These are phyloP conservation scores for Botryosphaeria dothidea DNA, from an alignment of 2,329 filamentous ascomycete species.

Conservation along the genomic window DNA sequence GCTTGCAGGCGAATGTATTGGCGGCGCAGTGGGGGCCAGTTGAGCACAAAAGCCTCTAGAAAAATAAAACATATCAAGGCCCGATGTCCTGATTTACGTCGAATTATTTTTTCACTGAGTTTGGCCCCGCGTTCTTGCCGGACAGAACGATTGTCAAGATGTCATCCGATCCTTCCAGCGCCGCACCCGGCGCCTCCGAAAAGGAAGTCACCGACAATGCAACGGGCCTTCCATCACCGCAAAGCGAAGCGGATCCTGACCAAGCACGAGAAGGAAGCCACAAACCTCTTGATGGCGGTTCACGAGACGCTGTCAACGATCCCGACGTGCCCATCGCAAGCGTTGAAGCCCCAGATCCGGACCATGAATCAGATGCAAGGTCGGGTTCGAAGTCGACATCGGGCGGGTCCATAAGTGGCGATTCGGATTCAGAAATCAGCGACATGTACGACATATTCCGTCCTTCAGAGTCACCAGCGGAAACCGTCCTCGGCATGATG, in stretches of 20 bases:
- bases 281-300: not conserved
- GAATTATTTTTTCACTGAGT: too few species aligned
- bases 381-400: not conserved
- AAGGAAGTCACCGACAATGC: not conserved
- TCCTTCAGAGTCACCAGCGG: not conserved
- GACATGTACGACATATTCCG: not conserved
- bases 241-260: not conserved
- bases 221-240: not conserved
- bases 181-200: not conserved
- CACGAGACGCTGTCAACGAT: not conserved
- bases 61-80: too few species aligned
- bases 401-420: not conserved
- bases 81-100: too few species aligned
- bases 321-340: not conserved
- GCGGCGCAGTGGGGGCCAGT: too few species aligned
- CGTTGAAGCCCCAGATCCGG: not conserved
- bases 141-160: too few species aligned
- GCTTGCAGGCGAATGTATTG: not conserved
- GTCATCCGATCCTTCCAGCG: too few species aligned
- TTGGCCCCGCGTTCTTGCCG: too few species aligned
- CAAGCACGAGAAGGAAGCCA: not conserved
- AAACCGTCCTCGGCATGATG: not conserved
- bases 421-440: not conserved
- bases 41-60: too few species aligned
- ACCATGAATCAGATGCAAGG: not conserved